phyloP scores from a whole-genome alignment of 345 rosid species.

The Lepidium aucheri region DNA sequence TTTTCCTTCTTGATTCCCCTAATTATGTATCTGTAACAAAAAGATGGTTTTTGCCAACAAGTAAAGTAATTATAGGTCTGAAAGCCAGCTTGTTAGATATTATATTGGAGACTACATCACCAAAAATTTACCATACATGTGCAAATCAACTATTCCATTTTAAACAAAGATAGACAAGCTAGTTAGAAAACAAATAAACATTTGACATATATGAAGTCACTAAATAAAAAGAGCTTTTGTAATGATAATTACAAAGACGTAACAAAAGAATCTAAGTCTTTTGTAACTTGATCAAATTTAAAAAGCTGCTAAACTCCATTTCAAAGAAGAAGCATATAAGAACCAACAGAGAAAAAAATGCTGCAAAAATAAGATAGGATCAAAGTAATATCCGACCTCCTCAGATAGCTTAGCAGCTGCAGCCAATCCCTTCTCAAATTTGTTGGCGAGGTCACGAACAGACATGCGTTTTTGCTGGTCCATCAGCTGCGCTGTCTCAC shows the following conservation, averaged over 20 bases:
- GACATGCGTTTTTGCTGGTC: constrained; percentile 94
- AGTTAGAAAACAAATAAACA: no score
- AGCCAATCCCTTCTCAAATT: constrained; percentile 92
- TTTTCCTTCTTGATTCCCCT: no score
- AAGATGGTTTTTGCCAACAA: no score
- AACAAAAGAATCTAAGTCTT: background rate
- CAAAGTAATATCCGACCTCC: constrained; percentile 43
- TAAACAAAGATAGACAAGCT: no score
- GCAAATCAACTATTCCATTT: no score
- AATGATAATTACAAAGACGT: background rate
- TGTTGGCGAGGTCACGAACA: constrained; percentile 90
- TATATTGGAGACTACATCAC: no score
- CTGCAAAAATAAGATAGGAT: background rate
- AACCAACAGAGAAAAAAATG: background rate
- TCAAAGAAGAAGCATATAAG: background rate
- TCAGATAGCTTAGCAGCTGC: constrained; percentile 94
- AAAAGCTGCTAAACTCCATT: background rate
- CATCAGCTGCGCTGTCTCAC: constrained; percentile 77
- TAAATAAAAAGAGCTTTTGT: background rate
- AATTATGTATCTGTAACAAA: no score
- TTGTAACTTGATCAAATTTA: background rate
- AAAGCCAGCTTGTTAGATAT: no score
- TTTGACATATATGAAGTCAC: background rate
- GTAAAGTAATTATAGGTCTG: no score
- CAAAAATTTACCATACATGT: no score